Conservation (phyloP, 1,139 yeast genomes). For the Taphrina flavorubra region DNA sequence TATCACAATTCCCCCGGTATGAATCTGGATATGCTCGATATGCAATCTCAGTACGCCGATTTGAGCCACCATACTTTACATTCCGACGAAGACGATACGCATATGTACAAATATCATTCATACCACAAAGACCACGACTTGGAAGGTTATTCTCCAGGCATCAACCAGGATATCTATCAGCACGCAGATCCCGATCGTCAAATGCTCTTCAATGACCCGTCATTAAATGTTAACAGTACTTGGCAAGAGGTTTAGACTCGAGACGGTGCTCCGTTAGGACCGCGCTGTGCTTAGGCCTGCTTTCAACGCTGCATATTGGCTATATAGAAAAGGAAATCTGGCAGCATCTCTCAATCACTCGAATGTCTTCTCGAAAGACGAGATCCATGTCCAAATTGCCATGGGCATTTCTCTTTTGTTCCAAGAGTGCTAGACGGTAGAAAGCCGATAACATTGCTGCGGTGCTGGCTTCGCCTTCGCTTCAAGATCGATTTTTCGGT, state of each 20-base stretch:
- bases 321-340: no score
- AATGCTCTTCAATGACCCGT: constrained; percentile 26
- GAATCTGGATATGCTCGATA: constrained; percentile 20
- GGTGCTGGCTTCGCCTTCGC: no score
- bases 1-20: constrained; percentile 10
- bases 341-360: no score
- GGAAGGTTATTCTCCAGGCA: constrained; percentile 20
- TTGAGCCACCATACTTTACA: neutral
- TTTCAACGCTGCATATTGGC: no score
- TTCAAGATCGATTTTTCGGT: no score
- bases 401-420: no score
- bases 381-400: no score
- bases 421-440: no score
- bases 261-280: no score
- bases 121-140: constrained; percentile 21
- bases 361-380: no score
- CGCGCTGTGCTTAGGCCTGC: no score
- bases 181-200: constrained; percentile 27
- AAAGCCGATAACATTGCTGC: no score
- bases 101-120: constrained; percentile 20
- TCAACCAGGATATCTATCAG: constrained; percentile 19
- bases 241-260: constrained; percentile 22
- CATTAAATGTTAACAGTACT: constrained; percentile 1
- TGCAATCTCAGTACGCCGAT: constrained; percentile 13
- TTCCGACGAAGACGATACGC: neutral